phyloP scores from a whole-genome alignment of 208 protist species.

The Balamuthia mandrillaris region DNA sequence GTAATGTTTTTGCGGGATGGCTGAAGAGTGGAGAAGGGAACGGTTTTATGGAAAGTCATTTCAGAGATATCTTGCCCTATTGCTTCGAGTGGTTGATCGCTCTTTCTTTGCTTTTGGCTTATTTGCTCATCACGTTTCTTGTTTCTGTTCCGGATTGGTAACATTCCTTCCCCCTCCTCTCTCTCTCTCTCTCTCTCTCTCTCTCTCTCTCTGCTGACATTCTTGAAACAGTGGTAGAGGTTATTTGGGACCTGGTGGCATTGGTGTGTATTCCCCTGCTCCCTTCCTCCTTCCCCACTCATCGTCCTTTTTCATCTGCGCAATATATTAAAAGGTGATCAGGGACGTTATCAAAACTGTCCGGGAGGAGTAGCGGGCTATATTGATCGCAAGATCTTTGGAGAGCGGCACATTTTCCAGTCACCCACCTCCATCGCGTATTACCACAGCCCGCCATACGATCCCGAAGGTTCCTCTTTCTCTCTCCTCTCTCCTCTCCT shows the following conservation, averaged over 20 bases:
- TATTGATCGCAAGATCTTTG: conserved; percentile 49
- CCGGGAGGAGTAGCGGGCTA: conserved; percentile 48
- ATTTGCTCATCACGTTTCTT: conserved; percentile 52
- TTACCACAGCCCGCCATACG: not conserved
- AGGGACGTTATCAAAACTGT: conserved; percentile 40
- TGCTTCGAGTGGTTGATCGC: conserved; percentile 44
- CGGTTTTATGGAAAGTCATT: not conserved
- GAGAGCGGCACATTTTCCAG: conserved; percentile 41
- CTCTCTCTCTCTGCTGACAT: too few relatives aligned
- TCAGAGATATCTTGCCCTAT: conserved; percentile 39
- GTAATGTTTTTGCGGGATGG: too few relatives aligned
- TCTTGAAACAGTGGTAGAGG: conserved; percentile 16
- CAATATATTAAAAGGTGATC: not conserved
- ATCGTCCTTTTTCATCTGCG: not conserved
- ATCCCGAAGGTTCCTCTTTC: not conserved
- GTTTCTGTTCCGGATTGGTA: conserved; percentile 38
- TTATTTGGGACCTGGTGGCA: conserved; percentile 48
- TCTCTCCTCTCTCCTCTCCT: not conserved
- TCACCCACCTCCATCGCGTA: conserved; percentile 26
- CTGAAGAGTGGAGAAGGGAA: too few relatives aligned
- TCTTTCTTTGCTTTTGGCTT: not conserved
- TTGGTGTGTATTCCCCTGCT: too few relatives aligned
- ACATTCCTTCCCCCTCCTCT: too few relatives aligned
- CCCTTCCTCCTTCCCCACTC: not conserved
- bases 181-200: too few relatives aligned